A percentile compares a stretch with the other conserved stretches of the same genome.
phyloP scores from a whole-genome alignment of 169 alveolate species.

The Plasmodium falciparum region DNA sequence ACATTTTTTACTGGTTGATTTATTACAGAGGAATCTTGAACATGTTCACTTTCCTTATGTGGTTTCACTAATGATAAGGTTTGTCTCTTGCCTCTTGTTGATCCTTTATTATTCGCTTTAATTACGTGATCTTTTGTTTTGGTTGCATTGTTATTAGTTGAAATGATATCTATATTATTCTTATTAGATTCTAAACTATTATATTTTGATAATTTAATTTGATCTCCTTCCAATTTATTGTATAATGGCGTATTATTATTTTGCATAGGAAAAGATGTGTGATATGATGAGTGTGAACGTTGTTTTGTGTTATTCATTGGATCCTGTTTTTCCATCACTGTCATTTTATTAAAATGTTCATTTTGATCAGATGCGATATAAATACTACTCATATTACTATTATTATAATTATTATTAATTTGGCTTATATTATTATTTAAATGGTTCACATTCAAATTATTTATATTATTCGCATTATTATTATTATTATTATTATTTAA shows the following conservation, averaged over 20 bases:
- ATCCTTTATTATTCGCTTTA: constrained; percentile 4
- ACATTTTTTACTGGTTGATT: constrained; percentile 15
- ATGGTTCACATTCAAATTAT: neutral
- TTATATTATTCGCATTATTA: neutral
- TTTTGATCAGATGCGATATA: too few relatives aligned
- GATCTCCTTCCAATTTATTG: neutral
- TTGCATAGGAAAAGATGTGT: too few relatives aligned
- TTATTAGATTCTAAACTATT: neutral
- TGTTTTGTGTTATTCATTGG: neutral
- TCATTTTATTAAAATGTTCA: too few relatives aligned
- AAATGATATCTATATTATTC: neutral
- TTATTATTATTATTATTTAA: constrained; percentile 12
- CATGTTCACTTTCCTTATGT: neutral
- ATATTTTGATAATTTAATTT: neutral
- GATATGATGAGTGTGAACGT: too few relatives aligned
- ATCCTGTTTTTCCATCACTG: neutral
- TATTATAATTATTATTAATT: too few relatives aligned
- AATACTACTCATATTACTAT: too few relatives aligned
- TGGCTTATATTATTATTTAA: too few relatives aligned
- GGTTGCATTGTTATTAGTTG: neutral
- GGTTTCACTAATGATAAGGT: constrained; percentile 7
- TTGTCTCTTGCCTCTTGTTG: constrained; percentile 12
- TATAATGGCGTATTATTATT: neutral
- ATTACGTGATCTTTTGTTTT: neutral
- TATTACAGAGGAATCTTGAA: constrained; percentile 1